Conservation (phyloP, 1,284 basidiomycete species). For the Vanrija sp. region DNA sequence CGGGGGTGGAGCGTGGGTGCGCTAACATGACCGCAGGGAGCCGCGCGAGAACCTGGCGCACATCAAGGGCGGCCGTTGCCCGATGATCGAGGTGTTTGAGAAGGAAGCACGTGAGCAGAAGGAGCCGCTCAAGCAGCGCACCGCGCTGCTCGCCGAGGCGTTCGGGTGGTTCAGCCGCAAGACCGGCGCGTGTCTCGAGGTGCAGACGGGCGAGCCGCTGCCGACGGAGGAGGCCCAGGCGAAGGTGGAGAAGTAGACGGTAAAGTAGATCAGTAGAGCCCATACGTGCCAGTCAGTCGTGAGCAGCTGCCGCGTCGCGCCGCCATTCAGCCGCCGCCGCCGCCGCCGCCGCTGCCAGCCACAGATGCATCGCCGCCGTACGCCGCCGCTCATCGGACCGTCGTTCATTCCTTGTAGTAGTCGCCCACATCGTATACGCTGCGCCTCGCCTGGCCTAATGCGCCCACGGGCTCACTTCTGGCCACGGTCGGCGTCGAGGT, state of each 20-base stretch:
- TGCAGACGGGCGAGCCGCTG: too few relatives aligned
- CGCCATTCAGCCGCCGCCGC: not conserved
- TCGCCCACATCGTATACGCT: not conserved
- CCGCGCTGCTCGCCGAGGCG: not conserved
- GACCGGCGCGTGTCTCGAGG: too few relatives aligned
- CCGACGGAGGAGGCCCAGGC: too few relatives aligned
- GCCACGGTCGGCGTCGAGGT: constrained; percentile 8
- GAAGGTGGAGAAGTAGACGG: too few relatives aligned
- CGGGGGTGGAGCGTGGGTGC: not conserved
- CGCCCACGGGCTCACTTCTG: not conserved
- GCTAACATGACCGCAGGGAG: constrained; percentile 6
- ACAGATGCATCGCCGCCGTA: not conserved
- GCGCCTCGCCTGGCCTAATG: not conserved
- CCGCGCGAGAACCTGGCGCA: constrained; percentile 2
- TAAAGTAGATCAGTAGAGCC: too few relatives aligned
- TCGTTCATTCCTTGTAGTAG: not conserved
- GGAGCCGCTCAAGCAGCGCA: not conserved
- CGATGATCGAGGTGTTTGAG: not conserved
- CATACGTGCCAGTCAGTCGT: too few relatives aligned
- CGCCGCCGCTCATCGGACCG: not conserved
- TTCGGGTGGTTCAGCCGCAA: not conserved
- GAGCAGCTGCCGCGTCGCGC: not conserved
- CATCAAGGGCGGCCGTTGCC: not conserved
- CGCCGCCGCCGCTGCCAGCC: not conserved
- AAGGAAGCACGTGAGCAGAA: not conserved